Base-by-base conservation (phyloP, 1,139 yeast genomes). In the Blastobotrys petasosporus region DNA sequence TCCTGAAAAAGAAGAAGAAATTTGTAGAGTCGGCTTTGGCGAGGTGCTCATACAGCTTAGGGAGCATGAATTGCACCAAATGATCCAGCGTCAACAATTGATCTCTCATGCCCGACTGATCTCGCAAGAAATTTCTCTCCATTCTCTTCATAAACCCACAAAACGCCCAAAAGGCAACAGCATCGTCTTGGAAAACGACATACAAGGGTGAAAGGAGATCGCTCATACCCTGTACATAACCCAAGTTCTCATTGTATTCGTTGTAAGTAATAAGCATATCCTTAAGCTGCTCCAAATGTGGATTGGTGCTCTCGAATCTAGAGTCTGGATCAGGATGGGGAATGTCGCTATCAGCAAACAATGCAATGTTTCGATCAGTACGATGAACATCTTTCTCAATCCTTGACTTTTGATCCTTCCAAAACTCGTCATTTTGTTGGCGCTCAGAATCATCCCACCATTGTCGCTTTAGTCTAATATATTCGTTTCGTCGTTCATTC, bases 161-260 rank as follows among this genome's bases (percentile, higher is more conserved):
- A 68, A 92, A 92, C 13, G 92, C 83, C 94, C 96, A 88, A 63
- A 92, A 92, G 2, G 95, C 73, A 30, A 87, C 60, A 0, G 82
- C 71, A 56, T 90, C 97, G 62, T 90, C 95, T 58, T 80, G 80
- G 37, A 86, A 68, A 6, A 80, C 75, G 37, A 80, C 85, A 61
- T 88, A 94, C 4, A 92, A 66, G 1, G 97, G 97, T 0, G 96
- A 83, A 35, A 94, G 70, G 46, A 92, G 69, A 63, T 92, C 99
- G 7, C 94, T 82, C 99, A 92, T 92, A 1, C 99, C 99, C 67
- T 92, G 99, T 17, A 92, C 96, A 60, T 92, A 92, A 0, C 98
- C 98, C 56, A 94, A 68, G 54, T 87, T 83, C 41, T 70, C 73
- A 63, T 92, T 92, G 63, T 80, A 77, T 64, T 85, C 90, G 63